These are phyloP conservation scores for Brachypodium distachyon DNA, from an alignment of 202 grass and related monocot genomes.

Conservation along the genomic window DNA sequence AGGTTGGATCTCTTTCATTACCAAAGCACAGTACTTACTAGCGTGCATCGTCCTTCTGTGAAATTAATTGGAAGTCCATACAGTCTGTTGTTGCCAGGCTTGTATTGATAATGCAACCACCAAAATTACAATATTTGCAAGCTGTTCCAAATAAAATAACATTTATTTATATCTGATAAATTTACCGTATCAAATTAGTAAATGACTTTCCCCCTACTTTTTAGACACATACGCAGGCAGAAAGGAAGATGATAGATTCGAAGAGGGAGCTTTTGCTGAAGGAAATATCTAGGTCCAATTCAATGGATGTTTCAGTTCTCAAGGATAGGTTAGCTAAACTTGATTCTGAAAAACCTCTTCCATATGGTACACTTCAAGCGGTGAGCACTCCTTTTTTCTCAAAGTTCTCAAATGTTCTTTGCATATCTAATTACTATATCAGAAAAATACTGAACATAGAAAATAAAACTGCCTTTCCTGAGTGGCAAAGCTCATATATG, in stretches of 20 bases:
- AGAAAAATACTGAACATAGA: conserved; percentile 3
- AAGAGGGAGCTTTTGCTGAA: conserved; percentile 65
- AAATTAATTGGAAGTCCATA: conserved; percentile 2
- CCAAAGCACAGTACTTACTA: conserved; percentile 1
- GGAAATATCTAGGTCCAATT: conserved; percentile 43
- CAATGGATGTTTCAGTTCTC: conserved; percentile 35
- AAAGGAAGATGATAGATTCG: conserved; percentile 88
- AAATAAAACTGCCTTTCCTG: background rate
- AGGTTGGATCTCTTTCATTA: background rate
- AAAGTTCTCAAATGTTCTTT: background rate
- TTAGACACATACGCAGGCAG: conserved; percentile 97
- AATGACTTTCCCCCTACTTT: background rate
- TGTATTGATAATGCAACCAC: background rate
- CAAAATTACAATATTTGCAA: background rate
- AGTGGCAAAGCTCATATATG: background rate
- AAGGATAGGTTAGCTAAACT: conserved; percentile 60
- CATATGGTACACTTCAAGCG: conserved; percentile 79
- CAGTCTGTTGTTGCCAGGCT: background rate
- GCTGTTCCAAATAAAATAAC: background rate
- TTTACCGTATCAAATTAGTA: background rate
- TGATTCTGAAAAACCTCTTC: conserved; percentile 57
- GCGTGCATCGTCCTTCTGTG: background rate
- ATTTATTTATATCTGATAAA: conserved; percentile 4
- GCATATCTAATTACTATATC: background rate
- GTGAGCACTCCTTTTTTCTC: conserved; percentile 44